These are phyloP conservation scores for Apiospora arundinis DNA, from an alignment of 2,329 filamentous ascomycete genomes.

Conservation along the genomic window DNA sequence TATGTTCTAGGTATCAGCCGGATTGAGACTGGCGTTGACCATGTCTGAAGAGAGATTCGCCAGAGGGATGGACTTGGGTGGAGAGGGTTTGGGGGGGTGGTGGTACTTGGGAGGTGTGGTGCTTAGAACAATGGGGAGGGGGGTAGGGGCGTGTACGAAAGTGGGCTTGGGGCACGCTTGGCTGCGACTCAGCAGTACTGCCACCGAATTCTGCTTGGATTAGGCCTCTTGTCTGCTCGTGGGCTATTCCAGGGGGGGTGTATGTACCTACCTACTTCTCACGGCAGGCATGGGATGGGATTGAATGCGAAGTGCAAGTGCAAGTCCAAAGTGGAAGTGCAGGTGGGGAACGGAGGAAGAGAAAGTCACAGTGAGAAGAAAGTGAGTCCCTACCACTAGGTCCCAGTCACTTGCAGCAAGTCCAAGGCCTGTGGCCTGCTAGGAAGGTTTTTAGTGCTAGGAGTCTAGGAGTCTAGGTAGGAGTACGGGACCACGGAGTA, in stretches of 20 bases:
- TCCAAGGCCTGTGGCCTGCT: not conserved
- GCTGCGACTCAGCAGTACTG: slow-evolving; percentile 10
- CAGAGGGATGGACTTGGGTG: slow-evolving; percentile 9
- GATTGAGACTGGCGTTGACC: slow-evolving; percentile 28
- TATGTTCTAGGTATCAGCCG: slow-evolving; percentile 28
- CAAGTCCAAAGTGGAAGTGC: not conserved
- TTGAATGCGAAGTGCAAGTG: not conserved
- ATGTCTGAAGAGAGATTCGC: slow-evolving; percentile 26
- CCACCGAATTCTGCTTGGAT: slow-evolving; percentile 9
- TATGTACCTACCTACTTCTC: slow-evolving; percentile 1
- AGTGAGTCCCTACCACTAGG: slow-evolving; percentile 3
- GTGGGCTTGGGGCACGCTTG: slow-evolving; percentile 18
- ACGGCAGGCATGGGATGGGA: slow-evolving; percentile 5
- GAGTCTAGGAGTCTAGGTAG: not conserved
- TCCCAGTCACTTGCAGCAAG: not conserved
- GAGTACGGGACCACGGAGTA: not conserved
- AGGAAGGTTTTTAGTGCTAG: slow-evolving; percentile 11
- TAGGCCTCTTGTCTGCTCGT: not conserved
- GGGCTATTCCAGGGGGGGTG: not conserved
- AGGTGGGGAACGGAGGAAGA: slow-evolving; percentile 2
- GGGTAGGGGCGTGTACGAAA: not conserved
- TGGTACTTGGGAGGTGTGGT: not conserved
- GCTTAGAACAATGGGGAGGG: not conserved
- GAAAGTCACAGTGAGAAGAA: slow-evolving; percentile 7
- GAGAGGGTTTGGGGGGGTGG: slow-evolving; percentile 12